phyloP scores from a whole-genome alignment of 164 flowering plant species.

The Annona squamosa region DNA sequence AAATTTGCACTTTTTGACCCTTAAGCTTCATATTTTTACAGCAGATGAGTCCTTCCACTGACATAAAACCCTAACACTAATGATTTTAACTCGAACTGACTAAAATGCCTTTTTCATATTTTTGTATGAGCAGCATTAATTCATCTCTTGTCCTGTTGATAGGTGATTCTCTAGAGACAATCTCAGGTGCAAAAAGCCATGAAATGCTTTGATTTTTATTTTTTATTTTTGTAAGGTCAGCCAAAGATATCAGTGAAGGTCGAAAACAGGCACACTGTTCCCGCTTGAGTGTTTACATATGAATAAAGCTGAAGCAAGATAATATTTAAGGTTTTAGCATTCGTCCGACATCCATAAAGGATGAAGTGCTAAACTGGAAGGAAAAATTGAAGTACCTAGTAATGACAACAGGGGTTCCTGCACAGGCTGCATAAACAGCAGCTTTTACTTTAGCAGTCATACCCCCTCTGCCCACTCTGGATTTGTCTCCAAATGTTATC shows the following conservation, averaged over 20 bases:
- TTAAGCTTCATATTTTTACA: no score
- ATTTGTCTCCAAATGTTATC: constrained; percentile 95
- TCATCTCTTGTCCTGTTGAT: neutral
- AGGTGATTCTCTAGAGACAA: neutral
- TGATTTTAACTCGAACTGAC: no score
- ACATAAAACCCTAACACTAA: no score
- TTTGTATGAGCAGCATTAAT: no score
- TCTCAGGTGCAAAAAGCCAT: neutral
- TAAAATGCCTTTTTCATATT: no score
- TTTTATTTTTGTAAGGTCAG: neutral
- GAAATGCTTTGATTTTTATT: neutral
- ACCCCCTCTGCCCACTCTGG: constrained; percentile 97
- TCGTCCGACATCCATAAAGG: neutral
- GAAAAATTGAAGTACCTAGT: constrained; percentile 48
- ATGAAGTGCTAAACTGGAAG: neutral
- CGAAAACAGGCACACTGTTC: neutral
- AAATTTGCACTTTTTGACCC: no score
- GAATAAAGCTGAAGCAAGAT: neutral
- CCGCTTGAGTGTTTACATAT: neutral
- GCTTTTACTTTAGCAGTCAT: constrained; percentile 98
- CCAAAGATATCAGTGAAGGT: neutral
- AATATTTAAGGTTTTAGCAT: neutral
- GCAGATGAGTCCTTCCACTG: no score
- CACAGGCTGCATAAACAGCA: constrained; percentile 75
- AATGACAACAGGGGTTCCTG: constrained; percentile 88